Evolutionary conservation across 768 basidiomycete species (phyloP).

Genomic region (Pisolithus albus): DNA sequence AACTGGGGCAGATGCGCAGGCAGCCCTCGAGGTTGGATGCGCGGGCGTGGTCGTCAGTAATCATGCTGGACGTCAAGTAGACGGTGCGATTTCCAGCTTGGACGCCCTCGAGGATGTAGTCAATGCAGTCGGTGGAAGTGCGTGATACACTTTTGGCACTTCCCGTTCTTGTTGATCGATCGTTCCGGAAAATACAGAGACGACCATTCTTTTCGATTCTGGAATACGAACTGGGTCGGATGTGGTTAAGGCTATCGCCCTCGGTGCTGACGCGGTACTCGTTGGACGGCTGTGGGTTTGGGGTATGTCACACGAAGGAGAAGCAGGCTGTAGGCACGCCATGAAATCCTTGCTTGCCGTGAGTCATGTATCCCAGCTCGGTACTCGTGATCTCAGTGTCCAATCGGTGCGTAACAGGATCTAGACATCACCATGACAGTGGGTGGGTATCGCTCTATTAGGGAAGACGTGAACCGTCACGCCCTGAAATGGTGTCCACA

Average conservation of each 20-base stretch:
- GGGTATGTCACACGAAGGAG: conserved; percentile 48
- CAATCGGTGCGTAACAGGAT: too few relatives aligned
- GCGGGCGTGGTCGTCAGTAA: conserved; percentile 53
- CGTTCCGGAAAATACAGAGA: too few relatives aligned
- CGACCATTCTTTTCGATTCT: too few relatives aligned
- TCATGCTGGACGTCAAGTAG: conserved; percentile 51
- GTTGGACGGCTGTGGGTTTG: conserved; percentile 45
- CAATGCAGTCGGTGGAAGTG: conserved; percentile 45
- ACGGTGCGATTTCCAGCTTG: conserved; percentile 47
- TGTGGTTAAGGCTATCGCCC: conserved; percentile 50
- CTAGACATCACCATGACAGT: too few relatives aligned
- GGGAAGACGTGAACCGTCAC: too few relatives aligned
- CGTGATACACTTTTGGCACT: conserved; percentile 6
- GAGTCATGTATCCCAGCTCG: conserved; percentile 3
- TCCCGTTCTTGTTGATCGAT: too few relatives aligned
- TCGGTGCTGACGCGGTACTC: conserved; percentile 47
- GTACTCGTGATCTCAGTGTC: too few relatives aligned
- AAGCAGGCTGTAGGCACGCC: conserved; percentile 47
- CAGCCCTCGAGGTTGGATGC: conserved; percentile 27
- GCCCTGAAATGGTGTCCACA: too few relatives aligned
- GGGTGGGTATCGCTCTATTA: too few relatives aligned
- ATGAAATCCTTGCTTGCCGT: conserved; percentile 45
- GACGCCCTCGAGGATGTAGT: conserved; percentile 45
- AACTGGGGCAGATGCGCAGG: too few relatives aligned
- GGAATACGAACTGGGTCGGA: conserved; percentile 23